Evolutionary conservation across 768 basidiomycete species (phyloP).

Genomic region (Fomitopsis pulvina): DNA sequence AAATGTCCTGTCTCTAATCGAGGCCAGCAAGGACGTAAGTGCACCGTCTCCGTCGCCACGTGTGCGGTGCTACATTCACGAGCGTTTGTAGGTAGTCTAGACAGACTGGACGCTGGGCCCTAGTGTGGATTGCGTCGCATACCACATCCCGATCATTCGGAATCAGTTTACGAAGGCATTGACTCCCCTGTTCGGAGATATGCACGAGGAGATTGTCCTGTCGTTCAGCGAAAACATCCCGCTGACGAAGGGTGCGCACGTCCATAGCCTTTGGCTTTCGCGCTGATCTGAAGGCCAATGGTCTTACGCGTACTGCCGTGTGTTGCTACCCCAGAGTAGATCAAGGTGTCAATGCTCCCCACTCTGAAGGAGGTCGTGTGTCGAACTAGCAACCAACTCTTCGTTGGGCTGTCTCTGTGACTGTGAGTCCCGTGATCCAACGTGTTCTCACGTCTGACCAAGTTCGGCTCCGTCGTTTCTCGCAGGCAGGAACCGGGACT

Average conservation of each 20-base stretch:
- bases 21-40: slow-evolving; percentile 14
- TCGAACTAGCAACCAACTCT: slow-evolving; percentile 36
- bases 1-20: slow-evolving; percentile 34
- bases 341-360: slow-evolving; percentile 21
- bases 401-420: slow-evolving; percentile 44
- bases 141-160: slow-evolving; percentile 25
- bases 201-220: slow-evolving; percentile 37
- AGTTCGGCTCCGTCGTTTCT: background rate
- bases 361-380: slow-evolving; percentile 30
- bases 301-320: slow-evolving; percentile 22
- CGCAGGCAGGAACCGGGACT: slow-evolving; percentile 35
- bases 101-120: slow-evolving; percentile 31
- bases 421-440: background rate
- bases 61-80: slow-evolving; percentile 28
- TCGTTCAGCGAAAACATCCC: slow-evolving; percentile 35
- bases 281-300: background rate
- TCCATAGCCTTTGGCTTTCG: background rate
- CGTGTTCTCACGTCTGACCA: slow-evolving; percentile 1
- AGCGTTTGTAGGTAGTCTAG: slow-evolving; percentile 33
- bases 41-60: slow-evolving; percentile 25
- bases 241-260: slow-evolving; percentile 5
- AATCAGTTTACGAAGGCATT: slow-evolving; percentile 31
- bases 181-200: slow-evolving; percentile 27
- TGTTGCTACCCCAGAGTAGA: slow-evolving; percentile 35
- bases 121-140: slow-evolving; percentile 21